These are phyloP conservation scores for Camellia oleifera DNA, from an alignment of 179 eudicot species.

Conservation along the genomic window DNA sequence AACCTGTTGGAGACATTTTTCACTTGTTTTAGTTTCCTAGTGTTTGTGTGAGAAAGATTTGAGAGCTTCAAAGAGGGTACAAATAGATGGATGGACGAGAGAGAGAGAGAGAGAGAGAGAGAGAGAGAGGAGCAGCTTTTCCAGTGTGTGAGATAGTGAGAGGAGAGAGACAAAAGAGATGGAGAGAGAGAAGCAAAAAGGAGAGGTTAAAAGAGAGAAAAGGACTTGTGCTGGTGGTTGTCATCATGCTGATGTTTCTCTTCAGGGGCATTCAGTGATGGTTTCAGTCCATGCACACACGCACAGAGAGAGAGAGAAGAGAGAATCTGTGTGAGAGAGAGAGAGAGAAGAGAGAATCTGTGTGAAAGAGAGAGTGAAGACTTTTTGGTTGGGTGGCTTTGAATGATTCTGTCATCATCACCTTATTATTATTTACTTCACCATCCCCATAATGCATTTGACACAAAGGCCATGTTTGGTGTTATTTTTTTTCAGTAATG, in stretches of 20 bases:
- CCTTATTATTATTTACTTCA: slow-evolving; percentile 14
- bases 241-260: slow-evolving; percentile 31
- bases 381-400: not conserved
- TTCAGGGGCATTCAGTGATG: slow-evolving; percentile 25
- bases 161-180: slow-evolving; percentile 20
- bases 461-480: not conserved
- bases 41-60: not conserved
- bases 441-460: not conserved
- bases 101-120: not conserved
- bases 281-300: not conserved
- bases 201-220: slow-evolving; percentile 22
- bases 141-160: slow-evolving; percentile 14
- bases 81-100: not conserved
- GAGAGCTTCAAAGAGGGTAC: not conserved
- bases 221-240: not conserved
- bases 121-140: no score
- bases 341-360: slow-evolving; percentile 7
- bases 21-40: not conserved
- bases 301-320: not conserved
- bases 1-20: slow-evolving; percentile 45
- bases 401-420: slow-evolving; percentile 21
- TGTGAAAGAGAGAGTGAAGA: not conserved
- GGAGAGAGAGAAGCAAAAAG: slow-evolving; percentile 15
- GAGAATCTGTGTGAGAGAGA: not conserved
- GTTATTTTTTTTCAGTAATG: not conserved